Percentiles rank a stretch among this genome's conserved stretches.
These are phyloP conservation scores for Elaphomyces granulatus DNA, from an alignment of 495 filamentous ascomycete genomes.

Conservation along the genomic window DNA sequence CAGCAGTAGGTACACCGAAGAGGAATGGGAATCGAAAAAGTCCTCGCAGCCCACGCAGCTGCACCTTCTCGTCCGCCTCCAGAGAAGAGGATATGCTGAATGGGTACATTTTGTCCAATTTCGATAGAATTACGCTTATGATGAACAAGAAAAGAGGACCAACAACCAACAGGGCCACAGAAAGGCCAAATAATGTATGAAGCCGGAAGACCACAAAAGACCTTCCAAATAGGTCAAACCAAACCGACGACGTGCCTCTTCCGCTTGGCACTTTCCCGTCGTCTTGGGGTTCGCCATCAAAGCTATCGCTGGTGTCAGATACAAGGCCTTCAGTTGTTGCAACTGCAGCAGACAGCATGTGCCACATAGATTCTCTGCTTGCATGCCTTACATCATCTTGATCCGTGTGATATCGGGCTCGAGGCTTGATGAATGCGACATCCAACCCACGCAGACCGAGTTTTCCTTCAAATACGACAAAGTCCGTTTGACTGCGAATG, in stretches of 20 bases:
- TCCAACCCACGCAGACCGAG: conserved; percentile 80
- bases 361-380: conserved; percentile 65
- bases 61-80: conserved; percentile 43
- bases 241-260: conserved; percentile 58
- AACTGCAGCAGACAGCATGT: conserved; percentile 79
- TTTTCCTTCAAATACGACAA: conserved; percentile 66
- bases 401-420: conserved; percentile 80
- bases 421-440: conserved; percentile 76
- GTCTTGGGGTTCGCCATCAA: conserved; percentile 42
- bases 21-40: conserved; percentile 74
- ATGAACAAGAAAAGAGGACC: conserved; percentile 56
- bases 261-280: conserved; percentile 55
- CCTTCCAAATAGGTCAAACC: conserved; percentile 87
- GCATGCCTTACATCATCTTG: conserved; percentile 76
- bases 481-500: conserved; percentile 79
- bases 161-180: conserved; percentile 65
- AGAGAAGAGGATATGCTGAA: conserved; percentile 47
- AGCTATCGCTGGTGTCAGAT: conserved; percentile 50
- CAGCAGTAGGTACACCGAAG: conserved; percentile 50
- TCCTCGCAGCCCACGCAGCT: conserved; percentile 63
- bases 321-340: conserved; percentile 57
- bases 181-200: conserved; percentile 73
- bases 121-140: conserved; percentile 50
- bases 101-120: conserved; percentile 66
- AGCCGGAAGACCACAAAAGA: conserved; percentile 66